Base-by-base conservation (phyloP, 2,329 filamentous ascomycete genomes). In the Aspergillus spinulosporus region DNA sequence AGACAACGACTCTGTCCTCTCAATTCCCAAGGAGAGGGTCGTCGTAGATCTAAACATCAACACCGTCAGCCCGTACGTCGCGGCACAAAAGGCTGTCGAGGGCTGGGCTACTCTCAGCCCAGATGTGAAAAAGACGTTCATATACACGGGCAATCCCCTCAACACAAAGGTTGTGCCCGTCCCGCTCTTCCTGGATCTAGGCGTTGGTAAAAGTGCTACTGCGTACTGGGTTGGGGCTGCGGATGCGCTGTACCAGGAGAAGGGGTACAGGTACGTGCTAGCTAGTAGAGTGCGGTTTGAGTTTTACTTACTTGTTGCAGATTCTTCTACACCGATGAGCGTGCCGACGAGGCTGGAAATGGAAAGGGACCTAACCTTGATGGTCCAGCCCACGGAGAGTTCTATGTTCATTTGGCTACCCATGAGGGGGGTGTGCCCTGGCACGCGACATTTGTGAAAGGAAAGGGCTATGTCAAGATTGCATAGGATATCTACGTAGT, bases 371-470 rank as follows among this genome's bases (percentile, higher is more conserved):
- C 12, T 2, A 32, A 14, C 11, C 15, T 49, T 8, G 52, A 54
- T 26, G 52, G 52, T 8, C 26, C 9, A 12, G 52, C 52, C 3
- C 52, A 54, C 12, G 52, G 28, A 28, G 9, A 54, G 11, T 29
- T 54, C 8, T 54, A 34, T 43, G 6, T 28, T 6, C 34, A 54
- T 26, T 28, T 54, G 11, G 52, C 44, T 2, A 36, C 21, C 11
- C 11, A 26, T 11, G 12, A 36, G 14, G 21, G 21, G 1, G 9
- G 42, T 11, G 28, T 14, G 9, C 52, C 52, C 12, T 54, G 52
- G 52, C 36, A 32, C 5, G 26, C 28, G 45, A 43, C 52, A 7
- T 54, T 54, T 36, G 52, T 54, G 26, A 48, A 48, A 14, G 52
- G 32, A 3, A 36, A 29, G 11, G 51, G 51, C 4, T 48, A 54